Percentiles rank a stretch among this genome's conserved stretches.
phyloP scores from a whole-genome alignment of 495 filamentous ascomycete genomes.

The Neurospora tetrasperma region DNA sequence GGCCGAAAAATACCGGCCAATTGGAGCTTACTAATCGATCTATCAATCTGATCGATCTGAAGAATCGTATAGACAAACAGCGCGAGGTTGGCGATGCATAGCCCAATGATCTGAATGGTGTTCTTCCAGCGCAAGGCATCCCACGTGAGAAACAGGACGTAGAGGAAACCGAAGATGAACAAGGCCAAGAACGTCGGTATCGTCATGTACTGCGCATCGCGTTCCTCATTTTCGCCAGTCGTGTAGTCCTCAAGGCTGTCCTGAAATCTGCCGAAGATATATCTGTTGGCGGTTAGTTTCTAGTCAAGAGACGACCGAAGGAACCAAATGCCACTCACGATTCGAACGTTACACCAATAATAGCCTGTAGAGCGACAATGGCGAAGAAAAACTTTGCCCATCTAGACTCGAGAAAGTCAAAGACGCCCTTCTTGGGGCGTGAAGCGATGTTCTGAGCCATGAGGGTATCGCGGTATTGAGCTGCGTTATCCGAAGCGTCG shows the following conservation, averaged over 20 bases:
- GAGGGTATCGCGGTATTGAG: conserved; percentile 17
- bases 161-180: conserved; percentile 96
- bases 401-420: conserved; percentile 64
- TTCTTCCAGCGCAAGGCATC: conserved; percentile 93
- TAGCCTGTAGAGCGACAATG: conserved; percentile 62
- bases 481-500: conserved; percentile 20
- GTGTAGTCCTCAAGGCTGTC: conserved; percentile 29
- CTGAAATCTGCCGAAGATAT: conserved; percentile 62
- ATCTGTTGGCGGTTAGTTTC: conserved; percentile 35
- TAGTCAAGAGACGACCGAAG: neutral
- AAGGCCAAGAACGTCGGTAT: conserved; percentile 86
- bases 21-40: conserved; percentile 48
- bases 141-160: conserved; percentile 78
- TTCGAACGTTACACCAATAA: conserved; percentile 73
- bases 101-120: conserved; percentile 95
- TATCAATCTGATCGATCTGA: conserved; percentile 77
- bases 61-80: conserved; percentile 87
- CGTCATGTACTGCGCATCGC: conserved; percentile 47
- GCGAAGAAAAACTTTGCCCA: conserved; percentile 87
- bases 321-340: conserved; percentile 46
- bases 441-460: conserved; percentile 14
- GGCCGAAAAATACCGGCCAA: conserved; percentile 17
- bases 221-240: conserved; percentile 12
- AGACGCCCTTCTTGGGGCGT: conserved; percentile 25
- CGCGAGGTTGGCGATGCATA: conserved; percentile 84